Conservation (phyloP, 192 early-diverging fungal genomes). For the Phycomyces nitens region DNA sequence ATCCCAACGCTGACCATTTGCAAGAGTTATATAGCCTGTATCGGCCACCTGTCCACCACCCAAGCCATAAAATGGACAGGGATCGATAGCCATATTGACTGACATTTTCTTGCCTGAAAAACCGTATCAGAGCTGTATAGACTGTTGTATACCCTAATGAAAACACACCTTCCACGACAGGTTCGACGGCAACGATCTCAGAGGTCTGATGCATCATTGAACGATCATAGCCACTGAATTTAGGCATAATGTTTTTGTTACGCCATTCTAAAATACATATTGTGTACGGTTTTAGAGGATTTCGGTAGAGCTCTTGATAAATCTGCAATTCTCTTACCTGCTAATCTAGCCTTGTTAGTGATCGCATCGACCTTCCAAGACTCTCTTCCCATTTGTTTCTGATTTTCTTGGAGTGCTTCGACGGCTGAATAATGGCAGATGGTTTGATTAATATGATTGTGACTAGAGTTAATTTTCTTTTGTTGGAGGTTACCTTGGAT, state of each 20-base stretch:
- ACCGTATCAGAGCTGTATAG: background rate
- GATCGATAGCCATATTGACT: slow-evolving; percentile 49
- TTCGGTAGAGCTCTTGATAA: background rate
- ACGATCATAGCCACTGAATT: slow-evolving; percentile 54
- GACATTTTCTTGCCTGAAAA: slow-evolving; percentile 25
- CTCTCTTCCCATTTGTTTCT: slow-evolving; percentile 41
- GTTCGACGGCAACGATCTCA: slow-evolving; percentile 32
- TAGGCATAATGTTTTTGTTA: slow-evolving; percentile 28
- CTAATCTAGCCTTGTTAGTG: slow-evolving; percentile 20
- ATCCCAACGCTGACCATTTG: slow-evolving; percentile 38
- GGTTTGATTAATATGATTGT: too few relatives aligned
- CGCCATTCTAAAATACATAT: slow-evolving; percentile 30
- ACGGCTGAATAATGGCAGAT: too few relatives aligned
- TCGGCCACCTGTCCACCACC: slow-evolving; percentile 60
- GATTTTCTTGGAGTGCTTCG: slow-evolving; percentile 39
- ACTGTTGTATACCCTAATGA: background rate
- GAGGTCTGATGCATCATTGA: slow-evolving; percentile 37
- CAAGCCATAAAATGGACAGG: slow-evolving; percentile 57
- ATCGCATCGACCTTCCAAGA: slow-evolving; percentile 43
- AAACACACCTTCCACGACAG: slow-evolving; percentile 21
- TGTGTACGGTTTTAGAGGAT: background rate
- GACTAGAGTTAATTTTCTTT: too few relatives aligned
- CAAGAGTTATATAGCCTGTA: slow-evolving; percentile 34
- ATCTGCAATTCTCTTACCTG: slow-evolving; percentile 7
- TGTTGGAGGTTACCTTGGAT: slow-evolving; percentile 26